Evolutionary conservation across 2,329 filamentous ascomycete species (phyloP).

Genomic region (Fusarium xyrophilum): DNA sequence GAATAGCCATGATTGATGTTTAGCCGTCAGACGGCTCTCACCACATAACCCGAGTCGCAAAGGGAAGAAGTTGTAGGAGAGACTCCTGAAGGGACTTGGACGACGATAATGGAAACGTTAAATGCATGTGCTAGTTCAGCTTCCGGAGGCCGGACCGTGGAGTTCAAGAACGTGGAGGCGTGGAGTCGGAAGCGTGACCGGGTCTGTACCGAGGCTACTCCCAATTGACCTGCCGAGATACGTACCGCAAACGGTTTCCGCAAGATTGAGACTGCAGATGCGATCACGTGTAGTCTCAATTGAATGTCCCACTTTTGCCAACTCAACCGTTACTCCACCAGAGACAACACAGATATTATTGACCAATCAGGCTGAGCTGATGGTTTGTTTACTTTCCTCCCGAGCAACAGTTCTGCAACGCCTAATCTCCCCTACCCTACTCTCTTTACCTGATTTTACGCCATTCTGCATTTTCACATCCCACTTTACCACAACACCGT

Average conservation of each 20-base stretch:
- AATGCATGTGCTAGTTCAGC: conserved; percentile 42
- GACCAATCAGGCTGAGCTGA: conserved; percentile 39
- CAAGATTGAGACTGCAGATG: not conserved
- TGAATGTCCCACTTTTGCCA: conserved; percentile 11
- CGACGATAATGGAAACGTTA: conserved; percentile 31
- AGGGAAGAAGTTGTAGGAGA: conserved; percentile 3
- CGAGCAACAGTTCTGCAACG: conserved; percentile 46
- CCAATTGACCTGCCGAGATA: conserved; percentile 23
- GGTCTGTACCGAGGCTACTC: conserved; percentile 46
- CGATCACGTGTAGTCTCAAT: conserved; percentile 23
- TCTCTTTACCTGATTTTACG: conserved; percentile 9
- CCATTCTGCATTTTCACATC: conserved; percentile 30
- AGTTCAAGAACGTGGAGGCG: conserved; percentile 30
- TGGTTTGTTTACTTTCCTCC: conserved; percentile 54
- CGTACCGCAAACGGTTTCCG: conserved; percentile 19
- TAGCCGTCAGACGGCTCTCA: conserved; percentile 31
- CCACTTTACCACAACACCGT: conserved; percentile 32
- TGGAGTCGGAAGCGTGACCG: conserved; percentile 42
- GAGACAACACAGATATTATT: not conserved
- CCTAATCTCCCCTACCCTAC: conserved; percentile 24
- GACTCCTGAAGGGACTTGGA: conserved; percentile 4
- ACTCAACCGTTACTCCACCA: conserved; percentile 22
- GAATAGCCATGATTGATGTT: conserved; percentile 72
- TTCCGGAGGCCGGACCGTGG: conserved; percentile 31
- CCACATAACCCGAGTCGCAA: conserved; percentile 34